Percentiles rank a stretch among this genome's conserved stretches.
phyloP scores from a whole-genome alignment of 345 rosid genomes.

The Melaleuca alternifolia region DNA sequence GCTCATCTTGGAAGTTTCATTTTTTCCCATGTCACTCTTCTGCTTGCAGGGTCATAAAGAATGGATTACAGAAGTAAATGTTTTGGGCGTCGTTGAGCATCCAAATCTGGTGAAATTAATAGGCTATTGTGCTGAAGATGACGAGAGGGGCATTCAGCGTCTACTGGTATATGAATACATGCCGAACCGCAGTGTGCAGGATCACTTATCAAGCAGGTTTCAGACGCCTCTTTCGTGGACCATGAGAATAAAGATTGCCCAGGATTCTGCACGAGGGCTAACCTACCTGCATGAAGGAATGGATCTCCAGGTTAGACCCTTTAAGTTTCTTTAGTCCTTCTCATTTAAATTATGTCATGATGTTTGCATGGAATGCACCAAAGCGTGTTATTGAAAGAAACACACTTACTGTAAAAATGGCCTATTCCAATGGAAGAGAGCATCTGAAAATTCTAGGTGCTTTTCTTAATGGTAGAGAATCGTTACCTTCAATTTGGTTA shows the following conservation, averaged over 20 bases:
- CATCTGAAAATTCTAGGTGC: background rate
- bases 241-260: slow-evolving; percentile 71
- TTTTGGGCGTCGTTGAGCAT: slow-evolving; percentile 90
- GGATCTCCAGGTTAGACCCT: slow-evolving; percentile 72
- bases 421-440: background rate
- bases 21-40: background rate
- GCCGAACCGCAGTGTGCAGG: slow-evolving; percentile 85
- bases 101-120: slow-evolving; percentile 80
- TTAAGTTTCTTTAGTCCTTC: background rate
- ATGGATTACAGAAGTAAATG: slow-evolving; percentile 96
- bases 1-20: background rate
- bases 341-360: background rate
- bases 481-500: background rate
- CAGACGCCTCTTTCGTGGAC: slow-evolving; percentile 64
- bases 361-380: background rate
- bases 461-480: background rate
- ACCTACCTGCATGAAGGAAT: slow-evolving; percentile 89
- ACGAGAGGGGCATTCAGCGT: slow-evolving; percentile 91
- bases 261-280: slow-evolving; percentile 79
- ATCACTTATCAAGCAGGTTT: slow-evolving; percentile 63
- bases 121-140: slow-evolving; percentile 95
- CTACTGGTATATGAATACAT: slow-evolving; percentile 82
- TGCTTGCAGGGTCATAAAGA: slow-evolving; percentile 81
- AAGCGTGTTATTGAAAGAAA: background rate
- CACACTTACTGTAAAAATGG: background rate